phyloP scores from a whole-genome alignment of 2,329 filamentous ascomycete species.

The Fusarium cyanostomum region DNA sequence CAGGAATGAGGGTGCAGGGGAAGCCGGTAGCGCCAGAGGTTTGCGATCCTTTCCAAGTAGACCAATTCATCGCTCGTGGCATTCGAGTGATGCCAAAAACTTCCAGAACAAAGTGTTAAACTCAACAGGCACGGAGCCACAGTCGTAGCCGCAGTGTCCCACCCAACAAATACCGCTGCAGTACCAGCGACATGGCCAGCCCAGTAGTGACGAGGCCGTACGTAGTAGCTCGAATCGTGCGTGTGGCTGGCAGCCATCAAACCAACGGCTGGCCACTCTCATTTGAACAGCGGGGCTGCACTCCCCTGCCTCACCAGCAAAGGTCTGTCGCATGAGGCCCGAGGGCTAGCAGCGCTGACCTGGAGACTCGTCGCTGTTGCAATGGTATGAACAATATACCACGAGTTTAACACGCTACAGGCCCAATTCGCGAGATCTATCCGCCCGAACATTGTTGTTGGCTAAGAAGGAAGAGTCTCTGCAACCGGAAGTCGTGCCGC shows the following conservation, averaged over 20 bases:
- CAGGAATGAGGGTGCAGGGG: background rate
- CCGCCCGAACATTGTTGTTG: constrained; percentile 2
- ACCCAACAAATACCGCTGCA: constrained; percentile 8
- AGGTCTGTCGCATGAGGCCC: constrained; percentile 1
- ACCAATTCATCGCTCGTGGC: constrained; percentile 13
- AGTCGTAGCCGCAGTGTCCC: constrained; percentile 18
- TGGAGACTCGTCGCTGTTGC: background rate
- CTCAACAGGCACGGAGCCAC: constrained; percentile 26
- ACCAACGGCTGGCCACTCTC: constrained; percentile 19
- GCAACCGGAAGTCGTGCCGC: constrained; percentile 33
- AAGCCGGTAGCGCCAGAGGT: background rate
- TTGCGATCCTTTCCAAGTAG: constrained; percentile 1
- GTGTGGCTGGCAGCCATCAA: constrained; percentile 29
- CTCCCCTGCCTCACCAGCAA: constrained; percentile 14
- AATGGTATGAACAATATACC: background rate
- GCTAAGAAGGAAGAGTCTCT: constrained; percentile 1
- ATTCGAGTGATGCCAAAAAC: constrained; percentile 1
- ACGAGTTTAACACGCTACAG: background rate
- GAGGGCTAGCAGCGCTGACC: background rate
- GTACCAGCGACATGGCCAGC: constrained; percentile 29
- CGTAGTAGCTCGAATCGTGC: constrained; percentile 25
- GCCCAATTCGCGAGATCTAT: background rate
- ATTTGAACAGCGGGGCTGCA: constrained; percentile 17
- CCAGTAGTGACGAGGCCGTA: too few relatives aligned
- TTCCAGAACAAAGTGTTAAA: constrained; percentile 12